Conservation (phyloP, 2,329 filamentous ascomycete genomes). For the Penicillium sp. region DNA sequence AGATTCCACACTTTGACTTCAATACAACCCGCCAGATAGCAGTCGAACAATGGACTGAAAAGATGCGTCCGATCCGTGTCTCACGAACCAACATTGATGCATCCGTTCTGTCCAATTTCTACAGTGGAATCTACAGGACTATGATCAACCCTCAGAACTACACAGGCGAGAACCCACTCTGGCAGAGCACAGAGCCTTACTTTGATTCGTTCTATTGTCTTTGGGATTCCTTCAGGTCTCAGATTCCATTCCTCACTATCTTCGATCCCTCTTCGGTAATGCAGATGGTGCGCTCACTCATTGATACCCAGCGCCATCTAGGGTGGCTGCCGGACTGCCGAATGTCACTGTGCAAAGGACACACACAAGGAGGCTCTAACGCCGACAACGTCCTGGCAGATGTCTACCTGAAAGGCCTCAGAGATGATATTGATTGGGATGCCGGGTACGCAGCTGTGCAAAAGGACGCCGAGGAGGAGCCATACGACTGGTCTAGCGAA, state of each 20-base stretch:
- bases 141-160: slow-evolving; percentile 73
- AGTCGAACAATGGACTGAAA: slow-evolving; percentile 58
- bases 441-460: slow-evolving; percentile 67
- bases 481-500: slow-evolving; percentile 66
- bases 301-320: slow-evolving; percentile 68
- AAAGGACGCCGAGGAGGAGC: slow-evolving; percentile 69
- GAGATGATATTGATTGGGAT: slow-evolving; percentile 63
- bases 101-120: slow-evolving; percentile 56
- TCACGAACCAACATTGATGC: slow-evolving; percentile 33
- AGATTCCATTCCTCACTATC: slow-evolving; percentile 67
- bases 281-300: slow-evolving; percentile 66
- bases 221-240: slow-evolving; percentile 69
- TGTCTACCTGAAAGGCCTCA: slow-evolving; percentile 66
- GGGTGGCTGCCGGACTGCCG: slow-evolving; percentile 73
- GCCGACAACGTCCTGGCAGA: slow-evolving; percentile 68
- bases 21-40: slow-evolving; percentile 53
- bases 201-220: slow-evolving; percentile 75
- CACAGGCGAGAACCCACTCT: slow-evolving; percentile 69
- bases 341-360: slow-evolving; percentile 69
- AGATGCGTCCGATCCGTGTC: slow-evolving; percentile 45
- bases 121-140: slow-evolving; percentile 67
- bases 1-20: slow-evolving; percentile 67
- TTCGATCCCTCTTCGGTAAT: slow-evolving; percentile 63
- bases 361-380: slow-evolving; percentile 72
- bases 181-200: slow-evolving; percentile 65